Conservation (phyloP, 768 basidiomycete species). For the Podaxis sp. region DNA sequence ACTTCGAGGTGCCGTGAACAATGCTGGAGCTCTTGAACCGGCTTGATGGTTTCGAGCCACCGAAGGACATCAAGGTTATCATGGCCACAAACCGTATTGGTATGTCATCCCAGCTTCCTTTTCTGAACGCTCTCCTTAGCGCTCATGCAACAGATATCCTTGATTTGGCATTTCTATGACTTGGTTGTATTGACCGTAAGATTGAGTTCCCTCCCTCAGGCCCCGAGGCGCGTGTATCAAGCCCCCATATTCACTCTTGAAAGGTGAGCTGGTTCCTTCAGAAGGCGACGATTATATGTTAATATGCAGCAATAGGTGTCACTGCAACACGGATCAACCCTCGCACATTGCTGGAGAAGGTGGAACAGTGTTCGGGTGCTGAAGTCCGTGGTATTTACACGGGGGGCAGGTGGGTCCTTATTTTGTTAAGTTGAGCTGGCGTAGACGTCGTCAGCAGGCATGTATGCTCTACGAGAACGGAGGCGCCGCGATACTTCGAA, state of each 20-base stretch:
- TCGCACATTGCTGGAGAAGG: slow-evolving; percentile 86
- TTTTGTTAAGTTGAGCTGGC: slow-evolving; percentile 3
- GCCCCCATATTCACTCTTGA: slow-evolving; percentile 93
- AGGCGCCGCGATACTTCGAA: slow-evolving; percentile 86
- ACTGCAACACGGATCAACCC: slow-evolving; percentile 94
- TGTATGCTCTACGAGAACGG: slow-evolving; percentile 95
- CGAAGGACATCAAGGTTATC: slow-evolving; percentile 92
- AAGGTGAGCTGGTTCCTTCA: slow-evolving; percentile 51
- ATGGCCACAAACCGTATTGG: slow-evolving; percentile 99
- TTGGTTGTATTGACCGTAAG: slow-evolving; percentile 93
- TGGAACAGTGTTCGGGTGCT: slow-evolving; percentile 99
- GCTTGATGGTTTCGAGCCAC: slow-evolving; percentile 90
- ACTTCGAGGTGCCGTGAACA: too few relatives aligned
- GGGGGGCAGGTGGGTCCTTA: slow-evolving; percentile 76
- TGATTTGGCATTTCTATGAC: slow-evolving; percentile 88
- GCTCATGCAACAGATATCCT: slow-evolving; percentile 67
- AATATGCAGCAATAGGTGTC: slow-evolving; percentile 68
- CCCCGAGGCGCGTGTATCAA: slow-evolving; percentile 95
- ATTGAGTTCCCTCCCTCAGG: slow-evolving; percentile 99
- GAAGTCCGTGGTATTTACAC: slow-evolving; percentile 98
- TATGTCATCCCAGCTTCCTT: slow-evolving; percentile 25
- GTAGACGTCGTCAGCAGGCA: slow-evolving; percentile 47
- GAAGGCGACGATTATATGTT: slow-evolving; percentile 26
- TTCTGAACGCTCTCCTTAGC: background rate
- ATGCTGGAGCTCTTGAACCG: slow-evolving; percentile 46